A percentile compares a stretch with the other conserved stretches of the same genome.
These are phyloP conservation scores for Escovopsis weberi DNA, from an alignment of 2,329 filamentous ascomycete genomes.

Conservation along the genomic window DNA sequence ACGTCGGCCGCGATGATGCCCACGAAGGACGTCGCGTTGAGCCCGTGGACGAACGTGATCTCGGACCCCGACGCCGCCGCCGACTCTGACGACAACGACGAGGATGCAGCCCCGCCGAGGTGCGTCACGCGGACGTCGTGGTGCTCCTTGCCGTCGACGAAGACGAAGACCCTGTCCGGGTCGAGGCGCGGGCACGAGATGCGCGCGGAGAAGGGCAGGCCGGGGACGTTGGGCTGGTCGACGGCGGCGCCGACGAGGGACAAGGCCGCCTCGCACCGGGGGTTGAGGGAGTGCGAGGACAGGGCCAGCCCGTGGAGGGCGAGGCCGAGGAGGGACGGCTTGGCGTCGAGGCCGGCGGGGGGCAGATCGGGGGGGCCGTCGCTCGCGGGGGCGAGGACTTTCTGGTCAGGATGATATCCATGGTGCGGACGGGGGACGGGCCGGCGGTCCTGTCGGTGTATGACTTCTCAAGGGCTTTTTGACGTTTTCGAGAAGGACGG, in stretches of 20 bases:
- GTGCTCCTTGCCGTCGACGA: constrained; percentile 3
- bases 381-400: too few species aligned
- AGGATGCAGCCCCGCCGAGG: too few species aligned
- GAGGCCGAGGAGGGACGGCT: neutral
- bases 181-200: constrained; percentile 3
- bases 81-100: too few species aligned
- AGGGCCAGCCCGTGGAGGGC: neutral
- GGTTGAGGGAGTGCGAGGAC: neutral
- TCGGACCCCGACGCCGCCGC: neutral
- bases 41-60: constrained; percentile 1
- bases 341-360: neutral
- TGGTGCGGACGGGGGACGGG: too few species aligned
- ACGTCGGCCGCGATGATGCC: constrained; percentile 4
- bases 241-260: constrained; percentile 1
- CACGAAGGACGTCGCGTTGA: constrained; percentile 1
- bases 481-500: too few species aligned
- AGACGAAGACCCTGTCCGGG: constrained; percentile 1
- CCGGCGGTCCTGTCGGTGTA: too few species aligned
- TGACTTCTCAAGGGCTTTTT: too few species aligned
- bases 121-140: neutral
- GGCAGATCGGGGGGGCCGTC: neutral
- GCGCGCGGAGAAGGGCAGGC: constrained; percentile 1
- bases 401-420: too few species aligned
- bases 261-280: constrained; percentile 1
- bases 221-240: neutral